Percentiles rank a stretch among this genome's conserved stretches.
Conservation (phyloP, 768 basidiomycete genomes). For the Gyrodon lividus region DNA sequence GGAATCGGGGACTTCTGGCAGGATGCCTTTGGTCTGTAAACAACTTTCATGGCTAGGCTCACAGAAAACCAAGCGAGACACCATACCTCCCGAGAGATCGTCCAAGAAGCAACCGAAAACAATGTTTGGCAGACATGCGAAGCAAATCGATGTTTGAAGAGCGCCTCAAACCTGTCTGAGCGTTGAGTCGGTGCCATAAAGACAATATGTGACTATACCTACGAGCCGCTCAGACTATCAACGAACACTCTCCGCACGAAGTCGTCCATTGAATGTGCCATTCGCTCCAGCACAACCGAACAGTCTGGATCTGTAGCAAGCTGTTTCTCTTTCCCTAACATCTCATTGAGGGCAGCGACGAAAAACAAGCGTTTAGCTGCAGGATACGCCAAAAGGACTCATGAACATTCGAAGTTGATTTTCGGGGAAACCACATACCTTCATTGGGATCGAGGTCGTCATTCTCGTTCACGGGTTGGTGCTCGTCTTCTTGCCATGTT, state of each 20-base stretch:
- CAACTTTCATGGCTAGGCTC: background rate
- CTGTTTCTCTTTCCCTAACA: constrained; percentile 84
- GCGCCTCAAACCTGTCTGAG: constrained; percentile 52
- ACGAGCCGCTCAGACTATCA: constrained; percentile 87
- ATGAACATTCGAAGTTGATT: background rate
- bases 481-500: constrained; percentile 69
- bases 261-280: constrained; percentile 93
- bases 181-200: constrained; percentile 4
- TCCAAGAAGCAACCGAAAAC: constrained; percentile 62
- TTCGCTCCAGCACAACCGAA: constrained; percentile 84
- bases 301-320: constrained; percentile 94
- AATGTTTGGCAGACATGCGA: constrained; percentile 96
- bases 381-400: background rate
- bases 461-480: constrained; percentile 41
- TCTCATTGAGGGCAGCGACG: constrained; percentile 78
- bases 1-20: constrained; percentile 46
- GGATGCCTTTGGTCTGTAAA: constrained; percentile 51
- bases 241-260: constrained; percentile 90
- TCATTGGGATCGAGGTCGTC: constrained; percentile 66
- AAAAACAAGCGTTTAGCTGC: constrained; percentile 77
- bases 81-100: constrained; percentile 67
- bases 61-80: background rate
- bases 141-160: constrained; percentile 82
- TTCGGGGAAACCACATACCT: constrained; percentile 41
- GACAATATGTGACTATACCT: constrained; percentile 37